phyloP scores from a whole-genome alignment of 345 rosid species.

The Cochlearia excelsa region DNA sequence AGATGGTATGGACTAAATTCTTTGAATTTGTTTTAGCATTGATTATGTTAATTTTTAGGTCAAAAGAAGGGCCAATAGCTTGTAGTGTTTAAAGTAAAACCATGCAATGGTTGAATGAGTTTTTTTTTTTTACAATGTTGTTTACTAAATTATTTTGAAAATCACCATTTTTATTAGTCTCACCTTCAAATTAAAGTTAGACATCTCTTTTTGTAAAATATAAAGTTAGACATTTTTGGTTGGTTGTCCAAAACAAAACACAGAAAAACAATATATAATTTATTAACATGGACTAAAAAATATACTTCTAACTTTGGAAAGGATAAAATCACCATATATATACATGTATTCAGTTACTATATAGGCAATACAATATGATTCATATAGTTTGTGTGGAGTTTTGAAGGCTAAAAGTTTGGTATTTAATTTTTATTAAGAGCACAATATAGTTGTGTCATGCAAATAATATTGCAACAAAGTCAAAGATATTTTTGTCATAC shows the following conservation, averaged over 20 bases:
- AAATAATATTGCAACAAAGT: constrained; percentile 7
- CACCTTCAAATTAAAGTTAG: no score
- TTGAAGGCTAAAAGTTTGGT: constrained; percentile 1
- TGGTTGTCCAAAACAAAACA: no score
- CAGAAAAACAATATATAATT: no score
- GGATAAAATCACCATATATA: no score
- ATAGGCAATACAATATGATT: constrained; percentile 5
- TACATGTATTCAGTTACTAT: no score
- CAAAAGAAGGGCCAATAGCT: constrained; percentile 14
- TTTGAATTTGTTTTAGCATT: constrained; percentile 6
- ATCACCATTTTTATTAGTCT: neutral
- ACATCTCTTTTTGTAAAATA: no score
- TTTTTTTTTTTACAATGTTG: constrained; percentile 7
- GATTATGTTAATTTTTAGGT: constrained; percentile 7
- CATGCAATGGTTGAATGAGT: constrained; percentile 8
- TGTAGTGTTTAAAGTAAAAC: neutral
- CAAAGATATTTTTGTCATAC: constrained; percentile 5
- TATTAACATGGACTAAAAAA: no score
- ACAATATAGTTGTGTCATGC: constrained; percentile 8
- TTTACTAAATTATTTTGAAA: constrained; percentile 23
- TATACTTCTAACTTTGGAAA: no score
- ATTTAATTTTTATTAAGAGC: neutral
- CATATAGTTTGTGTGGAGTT: constrained; percentile 3
- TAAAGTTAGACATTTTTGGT: no score
- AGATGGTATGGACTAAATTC: constrained; percentile 21